Conservation (phyloP, 2,329 filamentous ascomycete species). For the Paramyrothecium roridum region DNA sequence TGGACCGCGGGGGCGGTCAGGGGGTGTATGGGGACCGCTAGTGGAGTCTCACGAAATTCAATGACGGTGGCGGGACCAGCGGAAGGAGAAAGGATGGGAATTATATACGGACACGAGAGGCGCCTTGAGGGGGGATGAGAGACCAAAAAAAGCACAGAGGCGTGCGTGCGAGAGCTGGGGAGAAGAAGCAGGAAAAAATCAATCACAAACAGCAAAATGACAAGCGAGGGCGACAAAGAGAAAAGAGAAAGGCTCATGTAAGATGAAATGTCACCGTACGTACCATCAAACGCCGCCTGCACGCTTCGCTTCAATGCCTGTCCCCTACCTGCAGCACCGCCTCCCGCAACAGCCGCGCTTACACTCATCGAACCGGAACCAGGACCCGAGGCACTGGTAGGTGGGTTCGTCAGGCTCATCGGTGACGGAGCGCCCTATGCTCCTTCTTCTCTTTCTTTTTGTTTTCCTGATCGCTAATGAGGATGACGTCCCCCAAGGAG, state of each 20-base stretch:
- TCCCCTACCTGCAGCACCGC: constrained; percentile 16
- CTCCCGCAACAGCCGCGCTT: constrained; percentile 33
- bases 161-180: neutral
- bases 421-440: neutral
- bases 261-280: constrained; percentile 17
- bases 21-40: neutral
- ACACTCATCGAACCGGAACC: constrained; percentile 28
- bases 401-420: constrained; percentile 55
- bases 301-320: constrained; percentile 53
- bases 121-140: neutral
- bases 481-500: too few relatives aligned
- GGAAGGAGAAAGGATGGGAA: neutral
- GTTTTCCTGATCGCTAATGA: too few relatives aligned
- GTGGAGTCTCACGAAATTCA: too few relatives aligned
- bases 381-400: constrained; percentile 46
- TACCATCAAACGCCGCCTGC: constrained; percentile 61
- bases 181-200: constrained; percentile 3
- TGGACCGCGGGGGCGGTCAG: neutral
- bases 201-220: neutral
- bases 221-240: neutral
- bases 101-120: neutral
- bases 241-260: neutral
- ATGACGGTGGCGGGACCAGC: too few relatives aligned
- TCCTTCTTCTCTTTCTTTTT: neutral
- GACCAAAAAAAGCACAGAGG: neutral